Percentiles rank a stretch among this genome's conserved stretches.
Conservation (phyloP, 2,329 filamentous ascomycete species). For the Talaromyces sp. region DNA sequence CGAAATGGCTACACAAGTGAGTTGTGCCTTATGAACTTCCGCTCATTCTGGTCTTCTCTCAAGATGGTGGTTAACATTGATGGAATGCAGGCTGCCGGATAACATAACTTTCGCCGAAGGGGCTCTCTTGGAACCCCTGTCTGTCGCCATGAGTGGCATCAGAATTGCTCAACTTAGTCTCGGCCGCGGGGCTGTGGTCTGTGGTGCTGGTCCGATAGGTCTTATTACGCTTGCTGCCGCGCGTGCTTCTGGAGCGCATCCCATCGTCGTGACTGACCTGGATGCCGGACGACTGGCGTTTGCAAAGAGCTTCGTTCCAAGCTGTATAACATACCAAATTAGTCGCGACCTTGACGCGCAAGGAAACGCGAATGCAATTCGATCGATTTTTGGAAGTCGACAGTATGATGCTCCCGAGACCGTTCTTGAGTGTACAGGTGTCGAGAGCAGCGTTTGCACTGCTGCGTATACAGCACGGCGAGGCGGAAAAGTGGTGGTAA, state of each 20-base stretch:
- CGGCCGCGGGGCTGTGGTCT: conserved; percentile 53
- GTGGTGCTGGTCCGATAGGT: conserved; percentile 61
- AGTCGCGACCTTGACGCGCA: conserved; percentile 41
- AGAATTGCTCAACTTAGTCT: conserved; percentile 49
- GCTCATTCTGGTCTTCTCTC: conserved; percentile 7
- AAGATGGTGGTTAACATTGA: neutral
- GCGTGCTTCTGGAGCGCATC: conserved; percentile 58
- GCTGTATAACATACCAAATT: conserved; percentile 51
- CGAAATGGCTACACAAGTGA: conserved; percentile 51
- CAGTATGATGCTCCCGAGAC: conserved; percentile 56
- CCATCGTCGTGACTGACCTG: conserved; percentile 60
- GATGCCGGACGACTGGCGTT: conserved; percentile 54
- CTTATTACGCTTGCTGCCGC: conserved; percentile 55
- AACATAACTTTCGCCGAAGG: conserved; percentile 54
- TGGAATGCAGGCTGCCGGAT: conserved; percentile 42
- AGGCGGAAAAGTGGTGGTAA: conserved; percentile 58
- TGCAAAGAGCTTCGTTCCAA: conserved; percentile 54
- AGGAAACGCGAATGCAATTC: conserved; percentile 49
- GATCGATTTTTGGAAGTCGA: conserved; percentile 48
- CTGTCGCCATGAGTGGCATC: conserved; percentile 59
- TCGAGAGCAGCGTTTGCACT: conserved; percentile 59
- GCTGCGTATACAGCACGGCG: conserved; percentile 53
- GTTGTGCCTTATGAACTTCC: neutral
- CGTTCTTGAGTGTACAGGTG: conserved; percentile 62
- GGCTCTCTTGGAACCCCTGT: conserved; percentile 60